Percentiles rank a stretch among this genome's conserved stretches.
These are phyloP conservation scores for Boletales sp. DNA, from an alignment of 768 basidiomycete species.

Conservation along the genomic window DNA sequence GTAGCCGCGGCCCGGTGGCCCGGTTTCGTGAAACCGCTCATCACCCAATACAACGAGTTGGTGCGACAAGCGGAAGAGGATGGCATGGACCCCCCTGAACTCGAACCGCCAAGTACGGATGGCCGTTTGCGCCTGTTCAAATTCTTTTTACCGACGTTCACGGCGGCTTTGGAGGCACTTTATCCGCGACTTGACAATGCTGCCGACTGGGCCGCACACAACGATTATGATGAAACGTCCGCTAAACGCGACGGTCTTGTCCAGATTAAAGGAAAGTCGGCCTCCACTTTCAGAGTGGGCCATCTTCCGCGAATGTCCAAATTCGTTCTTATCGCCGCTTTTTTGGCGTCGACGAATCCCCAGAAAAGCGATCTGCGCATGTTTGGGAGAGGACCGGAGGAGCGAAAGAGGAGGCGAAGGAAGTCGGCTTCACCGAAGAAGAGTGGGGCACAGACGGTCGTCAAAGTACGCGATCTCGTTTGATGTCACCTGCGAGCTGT, in stretches of 20 bases:
- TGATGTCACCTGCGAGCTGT: too few relatives aligned
- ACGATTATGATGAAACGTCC: slow-evolving; percentile 38
- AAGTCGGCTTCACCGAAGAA: slow-evolving; percentile 37
- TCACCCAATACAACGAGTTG: slow-evolving; percentile 41
- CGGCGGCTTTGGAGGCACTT: slow-evolving; percentile 58
- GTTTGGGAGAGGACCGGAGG: slow-evolving; percentile 73
- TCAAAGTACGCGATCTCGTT: slow-evolving; percentile 36
- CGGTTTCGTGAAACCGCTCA: slow-evolving; percentile 66
- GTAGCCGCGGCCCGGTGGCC: slow-evolving; percentile 80
- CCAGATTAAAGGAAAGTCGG: slow-evolving; percentile 4
- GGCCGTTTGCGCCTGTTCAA: slow-evolving; percentile 63
- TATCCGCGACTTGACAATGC: slow-evolving; percentile 69
- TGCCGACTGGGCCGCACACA: slow-evolving; percentile 52
- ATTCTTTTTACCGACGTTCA: slow-evolving; percentile 61
- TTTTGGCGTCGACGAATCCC: slow-evolving; percentile 83
- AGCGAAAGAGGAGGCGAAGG: slow-evolving; percentile 54
- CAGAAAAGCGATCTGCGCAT: slow-evolving; percentile 74
- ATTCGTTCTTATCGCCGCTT: slow-evolving; percentile 73
- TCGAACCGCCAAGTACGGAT: slow-evolving; percentile 48
- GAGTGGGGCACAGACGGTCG: slow-evolving; percentile 36
- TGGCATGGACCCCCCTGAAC: slow-evolving; percentile 20
- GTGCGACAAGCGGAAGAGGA: slow-evolving; percentile 22
- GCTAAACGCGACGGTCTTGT: slow-evolving; percentile 1
- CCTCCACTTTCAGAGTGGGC: slow-evolving; percentile 20
- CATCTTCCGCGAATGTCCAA: slow-evolving; percentile 65